phyloP scores from a whole-genome alignment of 2,329 filamentous ascomycete species.

The Penicillium sp. region DNA sequence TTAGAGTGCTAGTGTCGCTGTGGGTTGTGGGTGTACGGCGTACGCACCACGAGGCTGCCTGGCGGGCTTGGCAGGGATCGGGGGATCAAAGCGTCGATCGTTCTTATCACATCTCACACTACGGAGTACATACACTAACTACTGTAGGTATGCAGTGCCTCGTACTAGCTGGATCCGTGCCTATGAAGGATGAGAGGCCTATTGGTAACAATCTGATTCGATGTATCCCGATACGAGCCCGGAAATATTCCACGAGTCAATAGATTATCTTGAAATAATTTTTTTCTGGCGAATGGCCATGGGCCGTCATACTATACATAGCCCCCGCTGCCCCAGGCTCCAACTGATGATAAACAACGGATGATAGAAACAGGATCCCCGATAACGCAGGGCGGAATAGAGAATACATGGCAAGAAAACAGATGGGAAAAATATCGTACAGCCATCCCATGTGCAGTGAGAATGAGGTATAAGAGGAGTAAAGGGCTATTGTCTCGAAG shows the following conservation, averaged over 20 bases:
- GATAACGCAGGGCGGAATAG: conserved; percentile 16
- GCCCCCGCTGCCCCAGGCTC: conserved; percentile 22
- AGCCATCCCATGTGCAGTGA: conserved; percentile 23
- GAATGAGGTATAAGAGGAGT: conserved; percentile 31
- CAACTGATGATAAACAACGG: conserved; percentile 26
- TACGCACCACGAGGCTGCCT: conserved; percentile 33
- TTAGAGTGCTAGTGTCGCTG: neutral
- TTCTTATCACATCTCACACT: neutral
- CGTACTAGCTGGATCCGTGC: neutral
- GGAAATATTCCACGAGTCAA: neutral
- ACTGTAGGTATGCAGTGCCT: neutral
- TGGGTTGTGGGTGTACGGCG: conserved; percentile 20
- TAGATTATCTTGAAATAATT: neutral
- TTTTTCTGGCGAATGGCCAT: conserved; percentile 25
- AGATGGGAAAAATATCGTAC: conserved; percentile 31
- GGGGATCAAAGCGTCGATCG: conserved; percentile 7
- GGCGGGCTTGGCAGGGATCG: conserved; percentile 28
- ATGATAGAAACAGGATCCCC: conserved; percentile 23
- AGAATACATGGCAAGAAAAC: conserved; percentile 23
- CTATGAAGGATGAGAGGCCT: neutral
- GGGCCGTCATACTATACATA: conserved; percentile 33
- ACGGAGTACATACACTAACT: neutral
- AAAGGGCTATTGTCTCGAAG: conserved; percentile 15
- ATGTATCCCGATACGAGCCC: neutral
- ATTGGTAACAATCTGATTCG: neutral